A percentile compares a stretch with the other conserved stretches of the same genome.
These are phyloP conservation scores for Aspergillus saccharolyticus DNA, from an alignment of 495 filamentous ascomycete species.

Conservation along the genomic window DNA sequence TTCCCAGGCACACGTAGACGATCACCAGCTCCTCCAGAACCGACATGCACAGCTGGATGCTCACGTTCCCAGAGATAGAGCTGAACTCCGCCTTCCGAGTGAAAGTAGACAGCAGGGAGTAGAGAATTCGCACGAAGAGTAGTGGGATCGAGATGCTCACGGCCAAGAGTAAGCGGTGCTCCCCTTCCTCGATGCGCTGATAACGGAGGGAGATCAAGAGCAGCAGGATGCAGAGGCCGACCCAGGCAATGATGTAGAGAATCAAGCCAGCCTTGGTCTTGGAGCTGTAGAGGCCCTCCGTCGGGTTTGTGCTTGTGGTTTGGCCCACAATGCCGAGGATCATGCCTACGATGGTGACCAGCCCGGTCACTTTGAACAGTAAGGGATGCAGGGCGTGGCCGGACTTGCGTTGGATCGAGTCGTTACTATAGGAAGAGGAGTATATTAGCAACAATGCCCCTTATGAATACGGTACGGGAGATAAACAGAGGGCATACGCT, in stretches of 20 bases:
- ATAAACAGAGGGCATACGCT: conserved; percentile 22
- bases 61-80: background rate
- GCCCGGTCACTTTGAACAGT: conserved; percentile 21
- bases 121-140: conserved; percentile 1
- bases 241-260: conserved; percentile 21
- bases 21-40: background rate
- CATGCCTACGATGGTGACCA: conserved; percentile 16
- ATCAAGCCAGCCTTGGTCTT: conserved; percentile 15
- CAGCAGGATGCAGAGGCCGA: conserved; percentile 8
- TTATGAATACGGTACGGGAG: background rate
- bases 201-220: background rate
- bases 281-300: conserved; percentile 4
- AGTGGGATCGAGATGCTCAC: background rate
- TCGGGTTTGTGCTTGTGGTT: conserved; percentile 3
- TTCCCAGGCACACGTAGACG: background rate
- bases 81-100: background rate
- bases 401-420: conserved; percentile 20
- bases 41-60: background rate
- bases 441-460: background rate
- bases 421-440: conserved; percentile 11
- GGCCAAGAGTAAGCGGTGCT: conserved; percentile 3
- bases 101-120: background rate
- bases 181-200: background rate
- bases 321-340: conserved; percentile 20
- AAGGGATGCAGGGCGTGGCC: conserved; percentile 13